Evolutionary conservation across 2,329 filamentous ascomycete species (phyloP).

Genomic region (Aspergillus hiratsukae): DNA sequence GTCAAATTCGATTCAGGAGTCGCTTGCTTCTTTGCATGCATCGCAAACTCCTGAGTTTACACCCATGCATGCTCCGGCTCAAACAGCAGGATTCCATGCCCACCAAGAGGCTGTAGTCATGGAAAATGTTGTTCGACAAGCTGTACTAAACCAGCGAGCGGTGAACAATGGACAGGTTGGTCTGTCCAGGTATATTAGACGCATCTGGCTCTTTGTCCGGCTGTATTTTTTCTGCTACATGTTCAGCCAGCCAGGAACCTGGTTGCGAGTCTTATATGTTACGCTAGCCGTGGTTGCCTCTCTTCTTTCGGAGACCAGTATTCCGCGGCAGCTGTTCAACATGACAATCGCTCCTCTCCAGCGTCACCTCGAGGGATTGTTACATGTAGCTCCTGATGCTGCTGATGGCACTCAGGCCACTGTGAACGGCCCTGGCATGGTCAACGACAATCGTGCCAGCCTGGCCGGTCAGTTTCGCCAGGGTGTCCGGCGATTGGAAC

Average conservation of each 20-base stretch:
- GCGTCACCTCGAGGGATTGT: slow-evolving; percentile 42
- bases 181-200: slow-evolving; percentile 39
- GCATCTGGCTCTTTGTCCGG: slow-evolving; percentile 56
- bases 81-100: slow-evolving; percentile 6
- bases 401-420: slow-evolving; percentile 1
- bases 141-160: slow-evolving; percentile 25
- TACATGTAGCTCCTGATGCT: slow-evolving; percentile 27
- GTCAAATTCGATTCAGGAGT: slow-evolving; percentile 16
- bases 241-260: slow-evolving; percentile 48
- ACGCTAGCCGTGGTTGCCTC: slow-evolving; percentile 34
- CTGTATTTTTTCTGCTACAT: slow-evolving; percentile 57
- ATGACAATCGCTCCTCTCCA: slow-evolving; percentile 38
- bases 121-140: slow-evolving; percentile 32
- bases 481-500: slow-evolving; percentile 46
- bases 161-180: slow-evolving; percentile 27
- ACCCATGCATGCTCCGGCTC: background rate
- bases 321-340: slow-evolving; percentile 32
- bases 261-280: slow-evolving; percentile 41
- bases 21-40: slow-evolving; percentile 12
- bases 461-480: slow-evolving; percentile 18
- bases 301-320: slow-evolving; percentile 38
- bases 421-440: slow-evolving; percentile 4
- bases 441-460: slow-evolving; percentile 1
- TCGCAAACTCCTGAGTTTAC: slow-evolving; percentile 5
- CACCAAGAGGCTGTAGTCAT: slow-evolving; percentile 19